These are phyloP conservation scores for Candida multigemmis DNA, from an alignment of 805 yeast genomes.

Conservation along the genomic window DNA sequence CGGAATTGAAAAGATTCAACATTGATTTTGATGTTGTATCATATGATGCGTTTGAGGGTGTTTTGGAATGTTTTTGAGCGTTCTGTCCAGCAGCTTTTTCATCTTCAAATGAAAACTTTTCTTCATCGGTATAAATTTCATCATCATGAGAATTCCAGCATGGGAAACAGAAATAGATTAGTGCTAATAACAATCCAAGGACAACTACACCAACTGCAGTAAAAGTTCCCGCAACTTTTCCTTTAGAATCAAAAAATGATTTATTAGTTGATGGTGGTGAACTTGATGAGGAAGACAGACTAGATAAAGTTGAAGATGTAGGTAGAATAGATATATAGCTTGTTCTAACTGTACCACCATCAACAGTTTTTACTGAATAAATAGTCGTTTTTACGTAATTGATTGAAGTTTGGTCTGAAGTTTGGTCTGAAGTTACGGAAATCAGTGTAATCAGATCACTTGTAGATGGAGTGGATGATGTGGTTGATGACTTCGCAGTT, in stretches of 20 bases:
- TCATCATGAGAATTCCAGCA: slow-evolving; percentile 5
- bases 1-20: slow-evolving; percentile 1
- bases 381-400: slow-evolving; percentile 4
- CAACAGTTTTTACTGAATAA: slow-evolving; percentile 9
- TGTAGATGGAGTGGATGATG: neutral
- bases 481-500: slow-evolving; percentile 6
- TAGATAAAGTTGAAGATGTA: slow-evolving; percentile 1
- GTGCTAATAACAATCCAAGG: slow-evolving; percentile 30
- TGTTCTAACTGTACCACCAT: slow-evolving; percentile 5
- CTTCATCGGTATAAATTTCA: slow-evolving; percentile 28
- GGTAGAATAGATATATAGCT: neutral
- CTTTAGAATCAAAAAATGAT: slow-evolving; percentile 58
- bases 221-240: slow-evolving; percentile 82
- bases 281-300: slow-evolving; percentile 2
- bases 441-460: neutral
- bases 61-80: slow-evolving; percentile 9
- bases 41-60: slow-evolving; percentile 9
- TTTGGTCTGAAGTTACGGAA: neutral
- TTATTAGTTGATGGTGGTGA: slow-evolving; percentile 6
- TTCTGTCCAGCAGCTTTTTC: too few species aligned
- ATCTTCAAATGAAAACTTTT: slow-evolving; percentile 27
- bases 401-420: neutral
- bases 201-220: slow-evolving; percentile 67
- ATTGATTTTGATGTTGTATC: slow-evolving; percentile 2
- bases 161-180: slow-evolving; percentile 31